Base-by-base conservation (phyloP, 345 rosid species). In the Noccaea bulbosa region DNA sequence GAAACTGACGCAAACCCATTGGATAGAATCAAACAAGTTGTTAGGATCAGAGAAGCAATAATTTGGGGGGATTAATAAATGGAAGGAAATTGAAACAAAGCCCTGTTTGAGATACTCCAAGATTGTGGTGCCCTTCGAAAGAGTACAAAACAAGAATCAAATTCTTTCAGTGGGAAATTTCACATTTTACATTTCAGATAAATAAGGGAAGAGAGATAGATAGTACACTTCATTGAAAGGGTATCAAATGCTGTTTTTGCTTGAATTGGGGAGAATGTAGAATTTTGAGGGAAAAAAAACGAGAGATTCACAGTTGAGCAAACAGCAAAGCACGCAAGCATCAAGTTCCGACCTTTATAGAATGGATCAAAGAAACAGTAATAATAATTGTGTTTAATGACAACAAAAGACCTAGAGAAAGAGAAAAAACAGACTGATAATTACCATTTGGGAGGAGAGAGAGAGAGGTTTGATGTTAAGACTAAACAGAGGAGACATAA, bases 231-330 rank as follows among this genome's bases (percentile, higher is more conserved):
- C 59, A 73, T 75, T 17, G 67, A 50, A 64, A 72, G 78, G 72
- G 87, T 72, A 86, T 77, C 93, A 87, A 90, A 86, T 84, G 86
- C 83, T 82, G 71, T 81, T 78, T 79, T 73, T 78, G 80, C 84
- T 78, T 82, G 57, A 70, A 78, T 75, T 71, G 71, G 72, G 65
- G 62, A 15, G 34, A 76, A 61, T 69, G 64, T 38, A 62, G 35
- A 52, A 27, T 56, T 45, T 30, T 11, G 17, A 38, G n/a, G 16
- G 1, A 4, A 11, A 40, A 11, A 33, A 22, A 71, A 71, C 58
- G 62, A 71, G 69, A 62, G 69, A 71, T 71, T 71, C 69, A 74
- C 77, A 43, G 74, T 79, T 54, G 81, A 68, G 72, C 67, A 80
- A 83, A 79, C 80, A 80, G 71, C 77, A 68, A 76, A 71, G 69